Conservation (phyloP, 2,329 filamentous ascomycete species). For the Epichloe baconii region DNA sequence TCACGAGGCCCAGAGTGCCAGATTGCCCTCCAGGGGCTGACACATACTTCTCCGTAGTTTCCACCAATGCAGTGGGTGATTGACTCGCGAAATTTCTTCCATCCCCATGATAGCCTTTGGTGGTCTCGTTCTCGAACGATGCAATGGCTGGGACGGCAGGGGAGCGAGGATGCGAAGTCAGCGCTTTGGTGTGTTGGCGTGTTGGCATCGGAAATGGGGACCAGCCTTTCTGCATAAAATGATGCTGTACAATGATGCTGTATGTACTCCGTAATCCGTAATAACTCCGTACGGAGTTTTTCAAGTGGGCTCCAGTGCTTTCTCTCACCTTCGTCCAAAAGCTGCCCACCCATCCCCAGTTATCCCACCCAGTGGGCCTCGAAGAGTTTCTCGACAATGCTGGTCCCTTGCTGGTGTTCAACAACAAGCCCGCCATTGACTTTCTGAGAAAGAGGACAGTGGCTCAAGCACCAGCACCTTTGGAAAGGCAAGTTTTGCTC, state of each 20-base stretch:
- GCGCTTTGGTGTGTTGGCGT: too few relatives aligned
- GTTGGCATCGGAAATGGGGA: too few relatives aligned
- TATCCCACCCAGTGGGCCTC: not conserved
- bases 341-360: not conserved
- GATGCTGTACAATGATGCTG: not conserved
- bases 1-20: too few relatives aligned
- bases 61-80: not conserved
- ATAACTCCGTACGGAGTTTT: not conserved
- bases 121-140: constrained; percentile 1
- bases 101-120: not conserved
- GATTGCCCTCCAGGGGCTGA: too few relatives aligned
- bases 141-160: not conserved
- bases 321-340: too few relatives aligned
- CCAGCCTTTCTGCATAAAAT: not conserved
- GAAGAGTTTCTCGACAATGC: too few relatives aligned
- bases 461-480: too few relatives aligned
- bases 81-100: not conserved
- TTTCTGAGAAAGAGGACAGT: too few relatives aligned
- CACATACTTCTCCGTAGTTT: not conserved
- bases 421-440: too few relatives aligned
- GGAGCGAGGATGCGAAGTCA: not conserved
- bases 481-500: too few relatives aligned
- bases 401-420: too few relatives aligned
- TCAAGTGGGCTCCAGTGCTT: not conserved
- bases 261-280: too few relatives aligned